Percentiles rank a stretch among this genome's conserved stretches.
These are phyloP conservation scores for Thozetella sp. DNA, from an alignment of 495 filamentous ascomycete genomes.

Conservation along the genomic window DNA sequence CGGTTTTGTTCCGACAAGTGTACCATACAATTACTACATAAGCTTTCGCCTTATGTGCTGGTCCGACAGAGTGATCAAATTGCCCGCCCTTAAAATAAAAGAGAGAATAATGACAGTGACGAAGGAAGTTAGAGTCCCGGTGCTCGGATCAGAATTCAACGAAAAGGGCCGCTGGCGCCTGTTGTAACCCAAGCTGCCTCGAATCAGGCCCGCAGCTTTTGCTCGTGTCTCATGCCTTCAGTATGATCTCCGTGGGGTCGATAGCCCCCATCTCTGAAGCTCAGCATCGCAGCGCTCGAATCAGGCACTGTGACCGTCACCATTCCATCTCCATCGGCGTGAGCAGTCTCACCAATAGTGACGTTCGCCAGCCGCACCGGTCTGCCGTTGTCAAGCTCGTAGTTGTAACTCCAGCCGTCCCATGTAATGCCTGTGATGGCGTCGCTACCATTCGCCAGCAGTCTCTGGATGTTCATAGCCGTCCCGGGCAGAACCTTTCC, in stretches of 20 bases:
- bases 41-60: neutral
- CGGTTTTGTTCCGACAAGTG: neutral
- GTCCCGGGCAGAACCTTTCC: neutral
- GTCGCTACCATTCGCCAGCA: slow-evolving; percentile 66
- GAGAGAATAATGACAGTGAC: too few relatives aligned
- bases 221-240: too few relatives aligned
- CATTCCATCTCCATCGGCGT: slow-evolving; percentile 36
- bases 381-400: slow-evolving; percentile 55
- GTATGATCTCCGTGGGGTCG: too few relatives aligned
- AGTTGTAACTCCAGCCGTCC: slow-evolving; percentile 67
- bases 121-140: too few relatives aligned
- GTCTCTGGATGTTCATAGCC: slow-evolving; percentile 39
- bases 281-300: slow-evolving; percentile 53
- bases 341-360: slow-evolving; percentile 53
- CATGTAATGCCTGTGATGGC: slow-evolving; percentile 63
- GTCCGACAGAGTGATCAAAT: too few relatives aligned
- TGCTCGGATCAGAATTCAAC: too few relatives aligned
- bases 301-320: slow-evolving; percentile 50
- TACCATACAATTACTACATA: neutral
- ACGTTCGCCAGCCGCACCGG: slow-evolving; percentile 59
- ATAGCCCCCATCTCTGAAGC: slow-evolving; percentile 26
- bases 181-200: neutral
- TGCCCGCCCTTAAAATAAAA: too few relatives aligned
- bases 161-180: neutral
- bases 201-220: too few relatives aligned